Percentiles rank a stretch among this genome's conserved stretches.
phyloP scores from a whole-genome alignment of 495 filamentous ascomycete species.

The Hyaloscypha hepaticicola region DNA sequence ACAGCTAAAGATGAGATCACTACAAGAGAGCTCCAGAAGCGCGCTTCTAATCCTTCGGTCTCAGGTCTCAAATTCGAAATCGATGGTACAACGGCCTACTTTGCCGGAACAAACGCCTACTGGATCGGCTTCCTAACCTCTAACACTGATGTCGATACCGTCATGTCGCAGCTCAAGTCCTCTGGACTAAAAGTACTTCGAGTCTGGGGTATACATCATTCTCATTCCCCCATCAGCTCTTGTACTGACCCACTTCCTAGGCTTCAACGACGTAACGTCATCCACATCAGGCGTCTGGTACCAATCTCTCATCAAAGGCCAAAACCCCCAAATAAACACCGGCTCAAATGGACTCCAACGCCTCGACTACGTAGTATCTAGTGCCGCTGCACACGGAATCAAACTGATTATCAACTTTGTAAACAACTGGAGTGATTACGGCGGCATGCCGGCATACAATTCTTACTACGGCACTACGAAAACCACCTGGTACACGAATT shows the following conservation, averaged over 20 bases:
- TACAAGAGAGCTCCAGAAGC: not conserved
- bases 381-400: slow-evolving; percentile 53
- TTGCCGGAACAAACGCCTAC: slow-evolving; percentile 70
- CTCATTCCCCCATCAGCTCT: slow-evolving; percentile 55
- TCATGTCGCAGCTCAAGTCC: slow-evolving; percentile 49
- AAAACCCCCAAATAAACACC: slow-evolving; percentile 38
- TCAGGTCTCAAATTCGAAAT: slow-evolving; percentile 58
- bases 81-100: slow-evolving; percentile 62
- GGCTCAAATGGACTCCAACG: slow-evolving; percentile 57
- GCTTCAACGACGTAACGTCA: slow-evolving; percentile 45
- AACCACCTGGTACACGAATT: slow-evolving; percentile 56
- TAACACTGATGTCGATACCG: slow-evolving; percentile 60
- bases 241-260: slow-evolving; percentile 37
- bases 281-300: slow-evolving; percentile 50
- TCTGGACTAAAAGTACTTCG: slow-evolving; percentile 65
- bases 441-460: slow-evolving; percentile 64
- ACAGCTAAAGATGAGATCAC: not conserved
- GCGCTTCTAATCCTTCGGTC: not conserved
- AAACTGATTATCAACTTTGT: slow-evolving; percentile 59
- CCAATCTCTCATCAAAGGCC: slow-evolving; percentile 36
- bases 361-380: slow-evolving; percentile 56
- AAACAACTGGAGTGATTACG: slow-evolving; percentile 61
- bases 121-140: slow-evolving; percentile 66
- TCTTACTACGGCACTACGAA: slow-evolving; percentile 27
- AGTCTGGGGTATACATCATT: slow-evolving; percentile 59